Percentiles rank a stretch among this genome's conserved stretches.
Evolutionary conservation across 140 eudicot species (phyloP).

Genomic region (Oenanthe javanica): DNA sequence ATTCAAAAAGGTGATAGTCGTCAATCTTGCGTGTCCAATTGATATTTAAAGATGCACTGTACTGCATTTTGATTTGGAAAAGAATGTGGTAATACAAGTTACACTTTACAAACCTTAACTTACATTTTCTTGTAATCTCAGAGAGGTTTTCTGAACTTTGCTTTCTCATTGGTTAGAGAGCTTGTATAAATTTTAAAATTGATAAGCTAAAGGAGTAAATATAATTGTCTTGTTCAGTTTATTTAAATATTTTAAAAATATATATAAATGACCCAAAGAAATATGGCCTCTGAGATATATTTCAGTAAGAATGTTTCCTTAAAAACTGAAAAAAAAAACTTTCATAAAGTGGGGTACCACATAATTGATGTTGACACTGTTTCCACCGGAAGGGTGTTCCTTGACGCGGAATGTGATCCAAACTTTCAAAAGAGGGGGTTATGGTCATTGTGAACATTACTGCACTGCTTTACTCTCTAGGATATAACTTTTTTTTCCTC

Average conservation of each 20-base stretch:
- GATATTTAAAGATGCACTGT: background rate
- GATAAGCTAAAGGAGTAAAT: background rate
- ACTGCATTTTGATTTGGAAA: background rate
- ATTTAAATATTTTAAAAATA: too few species aligned
- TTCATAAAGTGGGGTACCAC: background rate
- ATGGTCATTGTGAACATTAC: background rate
- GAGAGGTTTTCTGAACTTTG: background rate
- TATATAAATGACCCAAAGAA: too few species aligned
- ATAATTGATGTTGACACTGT: background rate
- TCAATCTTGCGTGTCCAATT: background rate
- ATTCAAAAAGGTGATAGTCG: background rate
- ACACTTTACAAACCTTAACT: background rate
- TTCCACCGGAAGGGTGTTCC: background rate
- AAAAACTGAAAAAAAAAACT: background rate
- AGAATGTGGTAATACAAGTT: background rate
- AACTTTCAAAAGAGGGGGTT: background rate
- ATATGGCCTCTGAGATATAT: background rate
- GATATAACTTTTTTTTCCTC: too few species aligned
- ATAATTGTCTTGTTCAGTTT: background rate
- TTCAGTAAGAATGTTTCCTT: background rate
- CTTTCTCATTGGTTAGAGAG: background rate
- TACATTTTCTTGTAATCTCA: background rate
- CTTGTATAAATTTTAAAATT: background rate
- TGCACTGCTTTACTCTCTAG: background rate
- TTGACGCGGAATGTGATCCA: background rate